These are phyloP conservation scores for Suillus brevipes DNA, from an alignment of 768 basidiomycete species.

Conservation along the genomic window DNA sequence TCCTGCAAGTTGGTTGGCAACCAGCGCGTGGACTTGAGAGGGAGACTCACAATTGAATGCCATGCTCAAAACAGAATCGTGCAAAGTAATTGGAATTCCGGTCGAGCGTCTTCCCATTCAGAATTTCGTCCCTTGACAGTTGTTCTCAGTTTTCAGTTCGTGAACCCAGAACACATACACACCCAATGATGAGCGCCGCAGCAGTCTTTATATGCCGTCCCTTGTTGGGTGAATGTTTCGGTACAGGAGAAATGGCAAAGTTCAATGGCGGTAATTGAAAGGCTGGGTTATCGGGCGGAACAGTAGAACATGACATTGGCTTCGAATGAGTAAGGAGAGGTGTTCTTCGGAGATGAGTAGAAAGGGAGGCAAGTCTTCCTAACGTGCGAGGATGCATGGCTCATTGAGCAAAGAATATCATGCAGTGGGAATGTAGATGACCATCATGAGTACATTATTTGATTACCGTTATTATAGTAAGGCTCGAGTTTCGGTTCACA, in stretches of 20 bases:
- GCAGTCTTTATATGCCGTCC: slow-evolving; percentile 73
- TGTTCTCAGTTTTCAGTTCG: not conserved
- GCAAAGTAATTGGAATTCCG: slow-evolving; percentile 86
- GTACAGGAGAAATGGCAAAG: slow-evolving; percentile 58
- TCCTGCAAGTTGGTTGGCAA: slow-evolving; percentile 44
- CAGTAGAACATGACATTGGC: slow-evolving; percentile 10
- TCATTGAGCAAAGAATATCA: slow-evolving; percentile 7
- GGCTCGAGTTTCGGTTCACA: not conserved
- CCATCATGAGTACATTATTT: slow-evolving; percentile 6
- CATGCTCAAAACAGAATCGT: slow-evolving; percentile 85
- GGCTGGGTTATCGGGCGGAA: not conserved
- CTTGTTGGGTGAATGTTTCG: slow-evolving; percentile 66
- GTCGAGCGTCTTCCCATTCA: slow-evolving; percentile 90
- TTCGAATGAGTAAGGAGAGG: not conserved
- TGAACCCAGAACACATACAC: slow-evolving; percentile 18
- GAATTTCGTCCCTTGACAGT: slow-evolving; percentile 72
- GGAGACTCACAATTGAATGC: slow-evolving; percentile 64
- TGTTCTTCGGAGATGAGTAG: slow-evolving; percentile 13
- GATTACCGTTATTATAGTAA: not conserved
- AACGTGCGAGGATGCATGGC: slow-evolving; percentile 17
- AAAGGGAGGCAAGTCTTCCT: slow-evolving; percentile 17
- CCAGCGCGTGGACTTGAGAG: not conserved
- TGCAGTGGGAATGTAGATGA: slow-evolving; percentile 10
- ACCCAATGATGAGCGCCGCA: slow-evolving; percentile 78
- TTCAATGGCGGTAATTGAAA: not conserved